A percentile compares a stretch with the other conserved stretches of the same genome.
Evolutionary conservation across 1,284 basidiomycete species (phyloP).

Genomic region (Schizophyllum commune): DNA sequence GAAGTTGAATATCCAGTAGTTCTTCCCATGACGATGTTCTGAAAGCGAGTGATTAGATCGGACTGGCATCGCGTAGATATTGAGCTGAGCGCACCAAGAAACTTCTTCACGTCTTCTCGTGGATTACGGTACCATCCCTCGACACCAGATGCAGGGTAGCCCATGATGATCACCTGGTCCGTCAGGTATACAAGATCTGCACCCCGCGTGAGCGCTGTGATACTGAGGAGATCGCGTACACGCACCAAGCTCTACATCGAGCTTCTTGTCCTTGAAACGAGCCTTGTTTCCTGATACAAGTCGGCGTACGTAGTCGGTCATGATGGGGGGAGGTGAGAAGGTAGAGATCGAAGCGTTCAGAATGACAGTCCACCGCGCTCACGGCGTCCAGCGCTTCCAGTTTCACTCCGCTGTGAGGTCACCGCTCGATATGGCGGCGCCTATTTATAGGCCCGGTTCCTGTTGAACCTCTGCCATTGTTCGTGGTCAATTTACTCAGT

Average conservation of each 20-base stretch:
- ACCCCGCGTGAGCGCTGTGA: not conserved
- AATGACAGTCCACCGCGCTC: not conserved
- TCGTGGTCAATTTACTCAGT: no score
- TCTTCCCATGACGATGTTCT: conserved; percentile 18
- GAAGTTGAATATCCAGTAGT: conserved; percentile 79
- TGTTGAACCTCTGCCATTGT: not conserved
- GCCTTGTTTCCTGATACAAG: conserved; percentile 74
- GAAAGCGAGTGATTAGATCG: not conserved
- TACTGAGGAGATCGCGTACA: not conserved
- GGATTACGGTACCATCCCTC: conserved; percentile 80
- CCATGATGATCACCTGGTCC: conserved; percentile 78
- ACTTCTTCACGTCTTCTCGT: conserved; percentile 69
- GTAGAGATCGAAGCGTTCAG: not conserved
- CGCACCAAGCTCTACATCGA: conserved; percentile 62
- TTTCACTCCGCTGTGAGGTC: not conserved
- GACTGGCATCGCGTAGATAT: conserved; percentile 18
- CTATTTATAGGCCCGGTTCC: not conserved
- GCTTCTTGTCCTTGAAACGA: conserved; percentile 63
- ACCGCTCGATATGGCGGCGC: not conserved
- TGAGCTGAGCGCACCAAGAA: conserved; percentile 57
- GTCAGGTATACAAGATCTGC: conserved; percentile 79
- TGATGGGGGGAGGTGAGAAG: conserved; percentile 17
- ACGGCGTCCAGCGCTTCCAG: not conserved
- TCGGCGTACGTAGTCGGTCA: conserved; percentile 57
- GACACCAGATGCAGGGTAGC: conserved; percentile 80